Evolutionary conservation across 257 asterid species (phyloP).

Genomic region (Salvia miltiorrhiza): DNA sequence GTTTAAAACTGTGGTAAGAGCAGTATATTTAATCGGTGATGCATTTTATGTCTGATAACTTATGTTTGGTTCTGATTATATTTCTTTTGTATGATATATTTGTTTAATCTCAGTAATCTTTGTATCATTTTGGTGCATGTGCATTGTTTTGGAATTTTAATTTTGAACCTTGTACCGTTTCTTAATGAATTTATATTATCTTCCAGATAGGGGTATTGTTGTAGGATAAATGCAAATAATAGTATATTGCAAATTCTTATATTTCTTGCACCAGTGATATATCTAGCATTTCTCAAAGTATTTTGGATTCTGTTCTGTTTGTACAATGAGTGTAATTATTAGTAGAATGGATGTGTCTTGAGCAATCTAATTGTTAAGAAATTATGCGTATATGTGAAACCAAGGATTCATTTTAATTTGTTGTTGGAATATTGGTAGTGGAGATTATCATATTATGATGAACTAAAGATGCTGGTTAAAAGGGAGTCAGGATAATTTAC

Average conservation of each 20-base stretch:
- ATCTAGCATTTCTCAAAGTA: no score
- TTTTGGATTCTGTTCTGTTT: no score
- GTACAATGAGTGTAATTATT: not conserved
- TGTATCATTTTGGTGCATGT: not conserved
- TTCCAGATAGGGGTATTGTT: not conserved
- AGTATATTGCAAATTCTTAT: not conserved
- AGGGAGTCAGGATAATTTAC: not conserved
- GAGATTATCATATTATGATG: not conserved
- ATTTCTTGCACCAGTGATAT: not conserved
- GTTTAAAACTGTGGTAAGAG: constrained; percentile 82
- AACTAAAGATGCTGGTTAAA: not conserved
- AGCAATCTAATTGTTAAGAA: not conserved
- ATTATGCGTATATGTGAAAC: not conserved
- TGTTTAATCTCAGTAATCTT: no score
- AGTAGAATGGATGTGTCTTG: not conserved
- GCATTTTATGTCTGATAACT: not conserved
- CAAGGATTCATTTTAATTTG: not conserved
- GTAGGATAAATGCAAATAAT: not conserved
- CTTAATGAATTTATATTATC: not conserved
- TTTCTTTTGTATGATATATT: not conserved
- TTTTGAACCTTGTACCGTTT: not conserved
- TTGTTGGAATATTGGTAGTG: not conserved
- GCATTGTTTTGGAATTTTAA: not conserved
- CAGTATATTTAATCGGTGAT: constrained; percentile 3
- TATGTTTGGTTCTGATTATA: not conserved